Percentiles rank a stretch among this genome's conserved stretches.
phyloP scores from a whole-genome alignment of 208 protist genomes.

The Acanthamoeba rhysodes region DNA sequence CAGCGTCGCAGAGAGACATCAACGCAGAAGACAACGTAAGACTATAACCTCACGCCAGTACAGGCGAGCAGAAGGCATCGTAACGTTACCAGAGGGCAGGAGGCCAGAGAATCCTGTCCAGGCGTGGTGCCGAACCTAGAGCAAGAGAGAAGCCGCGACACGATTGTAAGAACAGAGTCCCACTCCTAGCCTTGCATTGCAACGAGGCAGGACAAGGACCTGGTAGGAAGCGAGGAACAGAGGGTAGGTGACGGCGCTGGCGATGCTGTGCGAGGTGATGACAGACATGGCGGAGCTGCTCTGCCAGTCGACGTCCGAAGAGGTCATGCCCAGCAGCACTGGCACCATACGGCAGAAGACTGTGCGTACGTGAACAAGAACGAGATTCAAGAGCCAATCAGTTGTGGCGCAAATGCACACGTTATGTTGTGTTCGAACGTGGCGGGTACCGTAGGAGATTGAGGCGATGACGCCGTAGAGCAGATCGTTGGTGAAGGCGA shows the following conservation, averaged over 20 bases:
- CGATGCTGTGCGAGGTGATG: slow-evolving; percentile 3
- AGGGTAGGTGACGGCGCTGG: slow-evolving; percentile 32
- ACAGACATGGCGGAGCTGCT: background rate
- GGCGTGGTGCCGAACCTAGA: slow-evolving; percentile 27
- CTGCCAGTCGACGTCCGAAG: background rate
- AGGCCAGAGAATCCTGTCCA: slow-evolving; percentile 20
- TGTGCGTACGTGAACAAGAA: background rate
- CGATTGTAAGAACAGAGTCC: background rate
- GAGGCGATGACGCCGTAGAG: slow-evolving; percentile 24
- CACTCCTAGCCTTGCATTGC: too few species aligned
- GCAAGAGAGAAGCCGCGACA: background rate
- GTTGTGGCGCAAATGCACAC: too few species aligned
- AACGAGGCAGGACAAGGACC: background rate
- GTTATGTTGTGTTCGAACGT: too few species aligned
- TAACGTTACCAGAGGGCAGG: background rate
- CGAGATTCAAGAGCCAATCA: background rate
- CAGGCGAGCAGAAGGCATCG: background rate
- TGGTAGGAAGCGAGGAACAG: slow-evolving; percentile 26
- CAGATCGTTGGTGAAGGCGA: slow-evolving; percentile 29
- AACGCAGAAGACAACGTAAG: too few species aligned
- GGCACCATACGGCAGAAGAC: slow-evolving; percentile 34
- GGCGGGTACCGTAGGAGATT: background rate
- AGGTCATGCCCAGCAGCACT: background rate
- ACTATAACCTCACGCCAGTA: background rate
- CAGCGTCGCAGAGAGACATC: too few species aligned